Base-by-base conservation (phyloP, 768 basidiomycete species). In the Lentinus tigrinus region DNA sequence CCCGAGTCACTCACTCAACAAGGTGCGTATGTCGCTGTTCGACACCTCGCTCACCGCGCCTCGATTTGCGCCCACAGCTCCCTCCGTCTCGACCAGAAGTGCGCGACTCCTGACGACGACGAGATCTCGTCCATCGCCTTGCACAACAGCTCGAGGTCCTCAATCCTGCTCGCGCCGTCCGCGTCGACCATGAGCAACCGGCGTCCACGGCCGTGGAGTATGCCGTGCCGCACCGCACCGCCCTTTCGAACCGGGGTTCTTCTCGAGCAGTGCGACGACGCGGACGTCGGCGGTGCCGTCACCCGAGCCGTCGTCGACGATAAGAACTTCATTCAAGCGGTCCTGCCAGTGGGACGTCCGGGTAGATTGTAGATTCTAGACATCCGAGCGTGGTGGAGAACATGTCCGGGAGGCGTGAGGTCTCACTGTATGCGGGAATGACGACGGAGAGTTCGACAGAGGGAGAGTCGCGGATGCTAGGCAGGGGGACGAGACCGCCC, bases 191-290 rank as follows among this genome's bases (percentile, higher is more conserved):
- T 94, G 52, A 98, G 74, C 46, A 97, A 75, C 10, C 91, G 76
- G 62, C 78, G 73, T 6, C 95, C 95, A 3, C 91, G 81, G 8
- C 85, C 81, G 66, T 88, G 85, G 62, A 95, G 70, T 83, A 95
- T 91, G 36, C 95, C 95, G 73, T 97, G 95, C 36, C 89, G 79
- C 24, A 97, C 94, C 0, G 94, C 92, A 3, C 94, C 95, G 19
- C 95, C 95, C 69, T 98, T 98, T 1, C 95, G n/a, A n/a, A n/a
- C n/a, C 95, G n/a, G 88, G 74, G 68, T 98, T 98, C 65, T 79
- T 77, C 69, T 85, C 85, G 57, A 98, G 76, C n/a, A n/a, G n/a
- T 21, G 80, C 85, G 54, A 96, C 83, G 21, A 97, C 84, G 58
- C 87, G 84, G 57, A 97, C 87, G 64, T 91, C 85, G 0, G 85